These are phyloP conservation scores for Xylariaceae sp. DNA, from an alignment of 2,329 filamentous ascomycete species.

Conservation along the genomic window DNA sequence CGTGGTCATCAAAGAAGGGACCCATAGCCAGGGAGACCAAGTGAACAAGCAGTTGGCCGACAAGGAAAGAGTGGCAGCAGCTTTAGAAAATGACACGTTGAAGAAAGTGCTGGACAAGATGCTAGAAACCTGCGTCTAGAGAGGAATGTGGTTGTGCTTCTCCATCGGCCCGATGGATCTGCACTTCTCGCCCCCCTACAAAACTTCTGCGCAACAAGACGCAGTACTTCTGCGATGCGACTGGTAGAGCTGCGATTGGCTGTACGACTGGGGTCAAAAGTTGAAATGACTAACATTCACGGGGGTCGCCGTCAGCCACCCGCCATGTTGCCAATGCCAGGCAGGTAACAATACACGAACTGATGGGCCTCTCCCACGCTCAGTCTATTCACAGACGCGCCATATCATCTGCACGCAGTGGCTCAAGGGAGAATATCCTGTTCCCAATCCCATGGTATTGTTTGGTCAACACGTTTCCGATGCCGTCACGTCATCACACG, in stretches of 20 bases:
- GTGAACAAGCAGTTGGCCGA: slow-evolving; percentile 96
- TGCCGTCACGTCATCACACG: too few relatives aligned
- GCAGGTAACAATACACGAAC: too few relatives aligned
- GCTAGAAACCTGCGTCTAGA: slow-evolving; percentile 73
- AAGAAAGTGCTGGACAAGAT: slow-evolving; percentile 88
- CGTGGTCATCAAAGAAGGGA: slow-evolving; percentile 90
- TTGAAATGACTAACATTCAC: background rate
- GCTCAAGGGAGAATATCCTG: too few relatives aligned
- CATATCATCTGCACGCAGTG: too few relatives aligned
- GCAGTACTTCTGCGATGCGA: too few relatives aligned
- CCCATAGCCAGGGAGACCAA: slow-evolving; percentile 90
- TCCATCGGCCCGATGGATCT: background rate
- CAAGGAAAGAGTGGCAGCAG: slow-evolving; percentile 93
- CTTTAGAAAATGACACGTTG: slow-evolving; percentile 86
- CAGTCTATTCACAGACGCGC: too few relatives aligned
- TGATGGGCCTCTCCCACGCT: too few relatives aligned
- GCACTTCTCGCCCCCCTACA: too few relatives aligned
- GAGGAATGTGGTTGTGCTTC: background rate
- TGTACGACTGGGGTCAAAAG: slow-evolving; percentile 1
- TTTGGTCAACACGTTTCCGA: too few relatives aligned
- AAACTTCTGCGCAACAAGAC: too few relatives aligned
- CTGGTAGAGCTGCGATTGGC: background rate
- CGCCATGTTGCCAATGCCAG: background rate
- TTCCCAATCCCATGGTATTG: too few relatives aligned
- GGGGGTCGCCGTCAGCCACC: background rate